Conservation (phyloP, 345 rosid species). For the Physaria fendleri region DNA sequence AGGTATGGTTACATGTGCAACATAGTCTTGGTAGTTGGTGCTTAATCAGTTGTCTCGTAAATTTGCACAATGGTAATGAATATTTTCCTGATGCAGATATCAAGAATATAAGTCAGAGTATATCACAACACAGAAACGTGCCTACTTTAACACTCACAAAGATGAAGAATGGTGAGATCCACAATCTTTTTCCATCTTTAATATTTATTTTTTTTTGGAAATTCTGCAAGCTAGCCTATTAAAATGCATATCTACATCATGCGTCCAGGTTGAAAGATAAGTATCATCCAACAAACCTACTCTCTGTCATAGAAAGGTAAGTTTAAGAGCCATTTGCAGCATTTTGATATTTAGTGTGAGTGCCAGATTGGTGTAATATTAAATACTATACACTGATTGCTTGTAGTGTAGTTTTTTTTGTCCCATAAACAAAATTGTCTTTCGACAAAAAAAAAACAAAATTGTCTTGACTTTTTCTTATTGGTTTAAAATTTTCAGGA, state of each 20-base stretch:
- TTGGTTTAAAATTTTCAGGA: constrained; percentile 42
- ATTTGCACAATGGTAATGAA: constrained; percentile 1
- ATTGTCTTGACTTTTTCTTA: not conserved
- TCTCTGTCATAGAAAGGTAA: constrained; percentile 77
- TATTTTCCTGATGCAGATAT: constrained; percentile 56
- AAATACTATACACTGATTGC: not conserved
- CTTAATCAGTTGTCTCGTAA: not conserved
- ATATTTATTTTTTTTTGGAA: not conserved
- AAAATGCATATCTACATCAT: not conserved
- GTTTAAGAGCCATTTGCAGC: constrained; percentile 6
- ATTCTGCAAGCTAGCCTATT: constrained; percentile 6
- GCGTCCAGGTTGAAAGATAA: constrained; percentile 75
- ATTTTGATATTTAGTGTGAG: too few relatives aligned
- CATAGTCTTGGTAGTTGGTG: not conserved
- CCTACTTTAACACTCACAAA: constrained; percentile 43
- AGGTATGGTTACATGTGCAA: constrained; percentile 40
- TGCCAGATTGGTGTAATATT: not conserved
- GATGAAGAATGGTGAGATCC: constrained; percentile 32
- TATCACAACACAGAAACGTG: constrained; percentile 86
- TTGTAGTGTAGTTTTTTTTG: not conserved
- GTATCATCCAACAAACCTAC: constrained; percentile 88
- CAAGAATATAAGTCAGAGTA: constrained; percentile 94
- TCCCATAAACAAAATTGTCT: too few relatives aligned
- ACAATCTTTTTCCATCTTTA: not conserved
- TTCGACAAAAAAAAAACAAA: too few relatives aligned